Conservation (phyloP, 768 basidiomycete species). For the Calvatia gigantea region DNA sequence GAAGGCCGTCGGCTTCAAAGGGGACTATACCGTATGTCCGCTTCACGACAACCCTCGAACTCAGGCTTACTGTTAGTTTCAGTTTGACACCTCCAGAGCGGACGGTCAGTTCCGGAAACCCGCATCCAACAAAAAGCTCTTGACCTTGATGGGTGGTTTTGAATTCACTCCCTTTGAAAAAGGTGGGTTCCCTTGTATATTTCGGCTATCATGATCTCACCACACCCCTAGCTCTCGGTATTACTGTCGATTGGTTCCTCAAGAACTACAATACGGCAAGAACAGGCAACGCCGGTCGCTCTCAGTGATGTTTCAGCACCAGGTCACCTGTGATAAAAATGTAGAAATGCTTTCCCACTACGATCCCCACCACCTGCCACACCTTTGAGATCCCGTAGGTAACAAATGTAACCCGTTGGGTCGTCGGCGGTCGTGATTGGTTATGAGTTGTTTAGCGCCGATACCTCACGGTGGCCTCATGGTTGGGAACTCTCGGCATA, state of each 20-base stretch:
- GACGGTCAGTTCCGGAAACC: slow-evolving; percentile 98
- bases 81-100: slow-evolving; percentile 83
- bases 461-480: slow-evolving; percentile 2
- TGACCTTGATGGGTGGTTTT: slow-evolving; percentile 75
- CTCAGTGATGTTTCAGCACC: background rate
- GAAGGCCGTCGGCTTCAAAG: slow-evolving; percentile 73
- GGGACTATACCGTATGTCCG: slow-evolving; percentile 62
- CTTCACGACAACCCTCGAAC: background rate
- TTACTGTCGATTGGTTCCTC: slow-evolving; percentile 85
- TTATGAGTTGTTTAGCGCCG: background rate
- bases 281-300: slow-evolving; percentile 31
- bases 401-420: background rate
- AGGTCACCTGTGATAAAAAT: background rate
- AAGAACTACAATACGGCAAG: slow-evolving; percentile 75
- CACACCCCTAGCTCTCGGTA: slow-evolving; percentile 57
- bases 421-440: background rate
- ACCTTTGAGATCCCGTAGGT: background rate
- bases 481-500: background rate
- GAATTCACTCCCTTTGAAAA: slow-evolving; percentile 88
- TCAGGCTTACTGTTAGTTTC: slow-evolving; percentile 4
- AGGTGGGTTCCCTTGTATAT: slow-evolving; percentile 39
- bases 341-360: background rate
- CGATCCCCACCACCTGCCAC: background rate
- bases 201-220: slow-evolving; percentile 1
- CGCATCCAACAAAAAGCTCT: slow-evolving; percentile 86